Evolutionary conservation across 1,139 yeast species (phyloP), one percentile per base, ranked within the genome.

Genomic region (Blastobotrys buckinghamii): DNA sequence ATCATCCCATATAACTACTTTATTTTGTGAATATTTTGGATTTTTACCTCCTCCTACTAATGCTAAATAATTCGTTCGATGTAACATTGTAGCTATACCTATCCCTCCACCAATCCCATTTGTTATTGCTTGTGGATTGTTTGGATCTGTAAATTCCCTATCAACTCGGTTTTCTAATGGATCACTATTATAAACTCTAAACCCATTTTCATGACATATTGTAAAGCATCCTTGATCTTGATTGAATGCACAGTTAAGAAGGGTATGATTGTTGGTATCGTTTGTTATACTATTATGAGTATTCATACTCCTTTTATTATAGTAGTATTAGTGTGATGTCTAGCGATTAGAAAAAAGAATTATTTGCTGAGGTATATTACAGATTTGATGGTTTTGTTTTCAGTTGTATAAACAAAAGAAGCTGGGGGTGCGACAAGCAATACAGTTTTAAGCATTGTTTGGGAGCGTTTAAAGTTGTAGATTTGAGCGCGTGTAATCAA

Each of bases 161-260:
- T 79, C 76, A 49, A 89, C 92, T 57, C 94, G 75, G 55, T 82
- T 69, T 55, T 86, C 95, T 68, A 89, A 74, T 6, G 97, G 97
- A 62, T 86, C 89, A 6, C 95, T 77, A 62, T 84, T 85, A 71
- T 81, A 90, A n/a, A 90, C 95, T 48, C 82, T 71, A 64, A 90
- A 88, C 26, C 97, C 97, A 46, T 74, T 68, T 55, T 86, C 90
- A 57, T 83, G 84, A 45, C 94, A 87, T 30, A 87, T 73, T 22
- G 96, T 87, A 68, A 90, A 89, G 63, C 97, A 89, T 42, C 89
- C 86, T 60, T 82, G 87, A 67, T 89, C 96, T 67, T 88, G 96
- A 67, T 90, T 90, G 71, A 89, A 89, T 30, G 80, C 70, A 15
- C 83, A 79, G 53, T 80, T 75, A 24, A 83, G 70, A 36, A 84